These are phyloP conservation scores for Entonaema liquescens DNA, from an alignment of 495 filamentous ascomycete species.

Conservation along the genomic window DNA sequence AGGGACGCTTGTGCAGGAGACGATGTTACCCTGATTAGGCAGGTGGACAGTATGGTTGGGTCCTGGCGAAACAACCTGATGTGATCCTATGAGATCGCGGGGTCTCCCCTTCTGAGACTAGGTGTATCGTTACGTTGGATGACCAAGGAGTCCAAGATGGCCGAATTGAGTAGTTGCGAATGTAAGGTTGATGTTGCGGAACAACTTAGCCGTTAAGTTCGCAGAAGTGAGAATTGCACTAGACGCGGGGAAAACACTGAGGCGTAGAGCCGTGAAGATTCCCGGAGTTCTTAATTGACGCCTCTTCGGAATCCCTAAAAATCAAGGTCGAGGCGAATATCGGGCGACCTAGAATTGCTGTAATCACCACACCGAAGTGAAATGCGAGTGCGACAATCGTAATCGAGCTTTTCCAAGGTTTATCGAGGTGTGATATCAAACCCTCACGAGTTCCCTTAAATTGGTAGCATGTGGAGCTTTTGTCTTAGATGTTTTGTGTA, in stretches of 20 bases:
- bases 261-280: slow-evolving; percentile 4
- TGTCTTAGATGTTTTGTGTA: slow-evolving; percentile 10
- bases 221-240: neutral
- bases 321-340: slow-evolving; percentile 18
- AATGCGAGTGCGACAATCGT: slow-evolving; percentile 26
- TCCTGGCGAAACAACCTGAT: slow-evolving; percentile 37
- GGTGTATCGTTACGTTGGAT: slow-evolving; percentile 42
- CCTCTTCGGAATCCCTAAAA: slow-evolving; percentile 34
- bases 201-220: slow-evolving; percentile 16
- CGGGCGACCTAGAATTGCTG: slow-evolving; percentile 26
- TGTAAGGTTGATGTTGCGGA: slow-evolving; percentile 36
- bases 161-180: slow-evolving; percentile 26
- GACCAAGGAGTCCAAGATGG: slow-evolving; percentile 14
- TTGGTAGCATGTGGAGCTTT: slow-evolving; percentile 25
- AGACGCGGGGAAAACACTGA: neutral
- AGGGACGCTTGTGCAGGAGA: slow-evolving; percentile 31
- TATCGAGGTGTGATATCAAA: slow-evolving; percentile 30
- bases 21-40: slow-evolving; percentile 43
- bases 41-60: slow-evolving; percentile 37
- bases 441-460: slow-evolving; percentile 35
- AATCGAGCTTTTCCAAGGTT: slow-evolving; percentile 31
- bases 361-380: slow-evolving; percentile 28
- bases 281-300: slow-evolving; percentile 18
- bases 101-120: slow-evolving; percentile 21
- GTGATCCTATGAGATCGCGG: slow-evolving; percentile 41